Evolutionary conservation across 2,329 filamentous ascomycete genomes (phyloP).

Genomic region (Sclerotinia borealis): DNA sequence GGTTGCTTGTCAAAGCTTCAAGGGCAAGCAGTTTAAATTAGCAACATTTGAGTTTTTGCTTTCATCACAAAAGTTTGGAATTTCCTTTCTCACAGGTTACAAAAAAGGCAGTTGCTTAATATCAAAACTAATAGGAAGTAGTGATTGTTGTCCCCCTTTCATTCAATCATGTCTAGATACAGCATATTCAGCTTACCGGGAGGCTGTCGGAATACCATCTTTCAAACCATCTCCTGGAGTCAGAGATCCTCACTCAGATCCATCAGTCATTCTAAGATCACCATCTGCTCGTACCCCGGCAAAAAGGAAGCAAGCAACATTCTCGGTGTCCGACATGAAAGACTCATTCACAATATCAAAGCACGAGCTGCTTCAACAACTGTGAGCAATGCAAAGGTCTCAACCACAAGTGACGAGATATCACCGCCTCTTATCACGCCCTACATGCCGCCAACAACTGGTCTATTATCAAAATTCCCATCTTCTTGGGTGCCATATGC

Average conservation of each 20-base stretch:
- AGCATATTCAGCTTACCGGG: conserved; percentile 12
- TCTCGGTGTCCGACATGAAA: not conserved
- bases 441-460: conserved; percentile 54
- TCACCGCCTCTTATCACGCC: not conserved
- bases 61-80: not conserved
- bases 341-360: not conserved
- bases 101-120: not conserved
- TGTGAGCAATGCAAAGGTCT: not conserved
- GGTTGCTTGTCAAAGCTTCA: not conserved
- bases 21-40: no score
- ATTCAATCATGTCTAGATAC: conserved; percentile 3
- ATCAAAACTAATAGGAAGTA: not conserved
- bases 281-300: not conserved
- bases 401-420: not conserved
- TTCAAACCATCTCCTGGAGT: not conserved
- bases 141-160: not conserved
- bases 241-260: not conserved
- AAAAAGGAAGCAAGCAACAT: not conserved
- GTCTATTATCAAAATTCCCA: conserved; percentile 65
- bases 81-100: not conserved
- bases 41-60: not conserved
- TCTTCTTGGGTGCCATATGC: conserved; percentile 69
- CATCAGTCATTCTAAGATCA: not conserved
- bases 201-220: conserved; percentile 12
- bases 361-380: not conserved